These are phyloP conservation scores for Selaginella moellendorffii DNA, from an alignment of 75 land plant genomes.

Conservation along the genomic window DNA sequence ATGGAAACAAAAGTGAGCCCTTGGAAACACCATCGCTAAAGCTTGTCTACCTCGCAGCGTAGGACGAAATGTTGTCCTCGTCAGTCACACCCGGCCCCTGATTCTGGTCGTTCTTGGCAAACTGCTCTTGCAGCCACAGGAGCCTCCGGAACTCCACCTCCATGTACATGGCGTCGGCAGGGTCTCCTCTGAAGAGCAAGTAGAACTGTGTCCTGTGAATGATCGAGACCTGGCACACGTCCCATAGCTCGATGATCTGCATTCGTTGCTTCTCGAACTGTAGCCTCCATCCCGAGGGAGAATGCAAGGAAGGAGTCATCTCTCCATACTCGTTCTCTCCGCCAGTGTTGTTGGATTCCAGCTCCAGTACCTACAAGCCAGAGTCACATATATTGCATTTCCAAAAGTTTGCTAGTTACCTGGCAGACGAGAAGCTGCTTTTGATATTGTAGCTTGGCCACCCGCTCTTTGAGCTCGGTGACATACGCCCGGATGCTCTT, in stretches of 20 bases:
- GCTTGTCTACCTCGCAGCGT: slow-evolving; percentile 29
- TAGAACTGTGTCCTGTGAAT: slow-evolving; percentile 89
- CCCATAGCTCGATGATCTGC: slow-evolving; percentile 79
- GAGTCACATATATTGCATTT: not conserved
- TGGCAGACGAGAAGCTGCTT: slow-evolving; percentile 96
- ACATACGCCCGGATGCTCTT: slow-evolving; percentile 88
- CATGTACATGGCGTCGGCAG: slow-evolving; percentile 85
- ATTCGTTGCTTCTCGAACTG: slow-evolving; percentile 58
- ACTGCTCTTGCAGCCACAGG: slow-evolving; percentile 32
- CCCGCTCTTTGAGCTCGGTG: slow-evolving; percentile 94
- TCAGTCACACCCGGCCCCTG: slow-evolving; percentile 7
- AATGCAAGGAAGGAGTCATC: slow-evolving; percentile 7
- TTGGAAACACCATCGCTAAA: too few species aligned
- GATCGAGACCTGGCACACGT: slow-evolving; percentile 74
- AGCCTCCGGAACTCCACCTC: slow-evolving; percentile 90
- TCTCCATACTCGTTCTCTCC: slow-evolving; percentile 20
- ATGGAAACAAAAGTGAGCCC: too few species aligned
- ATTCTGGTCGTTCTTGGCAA: slow-evolving; percentile 12
- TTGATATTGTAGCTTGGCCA: slow-evolving; percentile 92
- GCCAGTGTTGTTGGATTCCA: slow-evolving; percentile 58
- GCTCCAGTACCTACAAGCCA: slow-evolving; percentile 57
- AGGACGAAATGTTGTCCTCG: slow-evolving; percentile 14
- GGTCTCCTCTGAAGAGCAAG: slow-evolving; percentile 75
- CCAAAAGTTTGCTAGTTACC: slow-evolving; percentile 26
- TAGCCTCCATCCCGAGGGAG: slow-evolving; percentile 41